These are phyloP conservation scores for Leccinum holopus DNA, from an alignment of 1,284 basidiomycete genomes.

Conservation along the genomic window DNA sequence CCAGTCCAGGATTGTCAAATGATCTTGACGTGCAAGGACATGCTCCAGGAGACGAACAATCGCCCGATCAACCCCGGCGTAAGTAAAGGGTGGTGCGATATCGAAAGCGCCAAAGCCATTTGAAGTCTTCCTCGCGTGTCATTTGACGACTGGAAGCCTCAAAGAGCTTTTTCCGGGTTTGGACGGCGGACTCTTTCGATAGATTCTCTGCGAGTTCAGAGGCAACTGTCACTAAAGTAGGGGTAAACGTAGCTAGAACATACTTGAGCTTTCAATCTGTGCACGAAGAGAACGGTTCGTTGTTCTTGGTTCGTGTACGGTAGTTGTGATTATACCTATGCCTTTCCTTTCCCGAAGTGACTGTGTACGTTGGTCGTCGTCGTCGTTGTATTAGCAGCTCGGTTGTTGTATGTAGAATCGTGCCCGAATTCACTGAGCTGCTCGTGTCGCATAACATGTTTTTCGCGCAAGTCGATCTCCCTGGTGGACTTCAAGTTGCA, in stretches of 20 bases:
- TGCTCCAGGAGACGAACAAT: constrained; percentile 8
- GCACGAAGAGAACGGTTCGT: too few species aligned
- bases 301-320: background rate
- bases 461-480: background rate
- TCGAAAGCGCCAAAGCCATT: constrained; percentile 9
- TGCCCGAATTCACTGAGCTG: background rate
- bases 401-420: background rate
- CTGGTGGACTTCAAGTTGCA: too few species aligned
- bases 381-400: background rate
- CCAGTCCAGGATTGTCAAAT: constrained; percentile 9
- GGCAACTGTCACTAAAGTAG: too few species aligned
- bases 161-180: background rate
- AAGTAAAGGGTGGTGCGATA: constrained; percentile 1
- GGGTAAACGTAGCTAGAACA: too few species aligned
- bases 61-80: constrained; percentile 2
- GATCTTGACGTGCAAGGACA: constrained; percentile 3
- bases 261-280: too few species aligned
- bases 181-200: too few species aligned
- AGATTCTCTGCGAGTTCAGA: too few species aligned
- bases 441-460: background rate
- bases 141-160: constrained; percentile 7
- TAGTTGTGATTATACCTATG: background rate
- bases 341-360: background rate
- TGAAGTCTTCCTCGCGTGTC: constrained; percentile 3
- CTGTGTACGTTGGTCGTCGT: background rate